These are phyloP conservation scores for Penicillium lagena DNA, from an alignment of 495 filamentous ascomycete species.

Conservation along the genomic window DNA sequence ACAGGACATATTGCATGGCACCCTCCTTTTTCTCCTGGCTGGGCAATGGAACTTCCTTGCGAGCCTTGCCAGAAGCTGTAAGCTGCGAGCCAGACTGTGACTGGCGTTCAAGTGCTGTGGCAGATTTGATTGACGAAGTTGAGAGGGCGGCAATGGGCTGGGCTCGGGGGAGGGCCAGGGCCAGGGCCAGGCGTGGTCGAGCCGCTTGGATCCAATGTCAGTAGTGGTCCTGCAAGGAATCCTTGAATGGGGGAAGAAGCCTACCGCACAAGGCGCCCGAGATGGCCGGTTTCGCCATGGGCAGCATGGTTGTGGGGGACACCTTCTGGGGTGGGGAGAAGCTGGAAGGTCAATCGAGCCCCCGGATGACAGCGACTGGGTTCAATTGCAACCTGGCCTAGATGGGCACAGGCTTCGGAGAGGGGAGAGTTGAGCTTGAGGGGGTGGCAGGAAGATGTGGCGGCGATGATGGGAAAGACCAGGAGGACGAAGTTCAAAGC, in stretches of 20 bases:
- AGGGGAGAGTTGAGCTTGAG: too few relatives aligned
- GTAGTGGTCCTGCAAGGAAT: neutral
- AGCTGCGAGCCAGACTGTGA: slow-evolving; percentile 32
- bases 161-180: slow-evolving; percentile 14
- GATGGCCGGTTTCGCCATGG: slow-evolving; percentile 22
- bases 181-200: slow-evolving; percentile 20
- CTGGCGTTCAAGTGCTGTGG: slow-evolving; percentile 38
- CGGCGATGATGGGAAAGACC: slow-evolving; percentile 4
- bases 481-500: slow-evolving; percentile 7
- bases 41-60: slow-evolving; percentile 75
- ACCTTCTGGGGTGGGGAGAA: neutral
- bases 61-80: slow-evolving; percentile 45
- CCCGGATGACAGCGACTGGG: too few relatives aligned
- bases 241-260: neutral
- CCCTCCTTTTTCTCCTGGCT: slow-evolving; percentile 94
- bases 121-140: slow-evolving; percentile 35
- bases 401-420: too few relatives aligned
- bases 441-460: too few relatives aligned
- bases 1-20: slow-evolving; percentile 95
- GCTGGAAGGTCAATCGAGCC: slow-evolving; percentile 1
- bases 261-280: slow-evolving; percentile 28
- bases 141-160: slow-evolving; percentile 31
- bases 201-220: slow-evolving; percentile 14
- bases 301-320: slow-evolving; percentile 18
- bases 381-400: too few relatives aligned